Base-by-base conservation (phyloP, 2,329 filamentous ascomycete genomes). In the Neonectria faginata region DNA sequence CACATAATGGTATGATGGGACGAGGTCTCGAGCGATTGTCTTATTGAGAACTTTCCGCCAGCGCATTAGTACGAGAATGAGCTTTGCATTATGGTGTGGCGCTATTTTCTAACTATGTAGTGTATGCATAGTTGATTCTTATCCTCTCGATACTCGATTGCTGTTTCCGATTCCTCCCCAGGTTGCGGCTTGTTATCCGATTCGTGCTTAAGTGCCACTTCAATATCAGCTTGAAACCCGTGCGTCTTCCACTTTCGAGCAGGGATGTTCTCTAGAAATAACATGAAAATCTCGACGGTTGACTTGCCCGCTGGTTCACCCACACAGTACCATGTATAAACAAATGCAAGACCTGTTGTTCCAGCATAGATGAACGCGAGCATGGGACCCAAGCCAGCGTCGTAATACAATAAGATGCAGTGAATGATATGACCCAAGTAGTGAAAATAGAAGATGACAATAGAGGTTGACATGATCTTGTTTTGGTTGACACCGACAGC, bases 401-500 rank as follows among this genome's bases (percentile, higher is more conserved):
- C 33, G 16, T 51, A 58, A 5, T 59, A 59, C 6, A 53, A 27
- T 59, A 59, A 10, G 57, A 47, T 18, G 57, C 47, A 27, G 58
- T 55, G n/a, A 55, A 60, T 9, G 51, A 54, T 2, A 55, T 22
- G 2, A 55, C 25, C 41, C 51, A 60, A 8, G 51, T 42, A 10
- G 75, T 77, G 51, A 74, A 68, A 58, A n/a, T 70, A 83, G 74
- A 82, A 82, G n/a, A 74, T 76, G 3, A 75, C 79, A 8, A 83
- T 79, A 3, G 79, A 75, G 31, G 75, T 72, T 11, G 80, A 77
- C 42, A 78, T 80, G 70, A 83, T 83, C 70, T 83, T 83, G 72
- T 82, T 82, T 57, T 79, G 72, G 69, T 83, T 83, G 10, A 75
- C 76, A 12, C 81, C 81, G 22, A 82, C 78, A 2, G 81, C 77